These are phyloP conservation scores for Aspergillus asperescens DNA, from an alignment of 495 filamentous ascomycete genomes.

Conservation along the genomic window DNA sequence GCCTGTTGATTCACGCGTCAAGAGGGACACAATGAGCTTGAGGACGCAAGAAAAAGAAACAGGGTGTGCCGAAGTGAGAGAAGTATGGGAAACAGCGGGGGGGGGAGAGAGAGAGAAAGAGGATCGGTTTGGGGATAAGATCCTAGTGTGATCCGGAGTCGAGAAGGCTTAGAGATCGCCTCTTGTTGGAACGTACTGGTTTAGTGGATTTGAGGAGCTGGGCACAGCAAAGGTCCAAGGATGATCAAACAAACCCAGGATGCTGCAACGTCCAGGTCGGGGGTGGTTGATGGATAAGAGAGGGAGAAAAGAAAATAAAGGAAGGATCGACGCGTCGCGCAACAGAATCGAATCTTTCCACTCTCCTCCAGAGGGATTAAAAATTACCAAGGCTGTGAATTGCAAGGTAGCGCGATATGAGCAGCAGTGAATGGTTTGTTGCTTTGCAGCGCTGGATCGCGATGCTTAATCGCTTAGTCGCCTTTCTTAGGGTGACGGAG, in stretches of 20 bases:
- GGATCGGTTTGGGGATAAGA: constrained; percentile 13
- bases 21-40: constrained; percentile 28
- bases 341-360: constrained; percentile 16
- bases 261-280: constrained; percentile 12
- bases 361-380: constrained; percentile 9
- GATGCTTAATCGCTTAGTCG: constrained; percentile 48
- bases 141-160: constrained; percentile 16
- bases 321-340: constrained; percentile 22
- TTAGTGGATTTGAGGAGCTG: constrained; percentile 11
- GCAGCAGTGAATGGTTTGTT: constrained; percentile 16
- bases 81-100: constrained; percentile 8
- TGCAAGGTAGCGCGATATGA: constrained; percentile 17
- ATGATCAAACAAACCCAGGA: background rate
- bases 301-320: constrained; percentile 18
- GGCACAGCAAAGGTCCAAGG: background rate
- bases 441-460: constrained; percentile 34
- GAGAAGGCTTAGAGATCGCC: constrained; percentile 13
- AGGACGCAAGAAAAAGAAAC: constrained; percentile 15
- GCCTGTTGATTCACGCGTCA: constrained; percentile 26
- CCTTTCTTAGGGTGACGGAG: constrained; percentile 36
- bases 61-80: constrained; percentile 16
- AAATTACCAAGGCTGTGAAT: constrained; percentile 13
- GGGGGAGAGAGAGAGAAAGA: too few relatives aligned
- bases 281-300: constrained; percentile 12
- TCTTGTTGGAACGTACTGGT: constrained; percentile 24